Evolutionary conservation across 768 basidiomycete species (phyloP).

Genomic region (Hemileccinum impolitum): DNA sequence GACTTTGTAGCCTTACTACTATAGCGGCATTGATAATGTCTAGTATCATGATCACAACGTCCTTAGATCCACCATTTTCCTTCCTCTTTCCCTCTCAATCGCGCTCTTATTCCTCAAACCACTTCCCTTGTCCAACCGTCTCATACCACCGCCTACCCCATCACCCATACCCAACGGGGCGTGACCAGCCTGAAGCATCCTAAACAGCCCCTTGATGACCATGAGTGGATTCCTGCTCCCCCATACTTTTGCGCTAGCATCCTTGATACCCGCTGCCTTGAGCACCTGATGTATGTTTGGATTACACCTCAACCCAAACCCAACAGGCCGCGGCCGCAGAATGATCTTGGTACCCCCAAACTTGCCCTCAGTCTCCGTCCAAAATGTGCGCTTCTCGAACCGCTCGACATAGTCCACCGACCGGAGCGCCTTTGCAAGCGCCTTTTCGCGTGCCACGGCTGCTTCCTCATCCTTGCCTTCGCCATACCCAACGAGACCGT

Average conservation of each 20-base stretch:
- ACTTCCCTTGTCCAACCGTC: conserved; percentile 68
- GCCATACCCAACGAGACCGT: conserved; percentile 80
- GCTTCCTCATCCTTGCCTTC: conserved; percentile 70
- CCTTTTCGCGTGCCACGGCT: conserved; percentile 51
- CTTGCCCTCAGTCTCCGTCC: conserved; percentile 85
- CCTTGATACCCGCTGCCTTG: conserved; percentile 92
- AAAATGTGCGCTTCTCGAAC: conserved; percentile 94
- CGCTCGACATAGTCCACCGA: conserved; percentile 92
- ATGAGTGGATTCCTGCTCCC: conserved; percentile 75
- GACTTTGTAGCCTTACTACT: no score
- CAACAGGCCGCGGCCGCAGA: conserved; percentile 78
- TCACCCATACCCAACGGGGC: conserved; percentile 79
- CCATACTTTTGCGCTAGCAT: conserved; percentile 93
- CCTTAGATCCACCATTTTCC: conserved; percentile 68
- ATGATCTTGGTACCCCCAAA: conserved; percentile 79
- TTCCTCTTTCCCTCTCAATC: conserved; percentile 79
- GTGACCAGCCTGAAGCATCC: conserved; percentile 83
- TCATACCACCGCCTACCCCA: conserved; percentile 70
- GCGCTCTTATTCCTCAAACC: conserved; percentile 68
- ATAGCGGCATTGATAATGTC: no score
- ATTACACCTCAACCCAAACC: conserved; percentile 90
- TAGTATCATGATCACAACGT: conserved; percentile 33
- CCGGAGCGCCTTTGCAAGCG: conserved; percentile 68
- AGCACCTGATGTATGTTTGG: conserved; percentile 86
- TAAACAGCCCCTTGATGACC: conserved; percentile 81